Percentiles rank a stretch among this genome's conserved stretches.
Evolutionary conservation across 768 basidiomycete species (phyloP).

Genomic region (Guyanaporus albipodus): DNA sequence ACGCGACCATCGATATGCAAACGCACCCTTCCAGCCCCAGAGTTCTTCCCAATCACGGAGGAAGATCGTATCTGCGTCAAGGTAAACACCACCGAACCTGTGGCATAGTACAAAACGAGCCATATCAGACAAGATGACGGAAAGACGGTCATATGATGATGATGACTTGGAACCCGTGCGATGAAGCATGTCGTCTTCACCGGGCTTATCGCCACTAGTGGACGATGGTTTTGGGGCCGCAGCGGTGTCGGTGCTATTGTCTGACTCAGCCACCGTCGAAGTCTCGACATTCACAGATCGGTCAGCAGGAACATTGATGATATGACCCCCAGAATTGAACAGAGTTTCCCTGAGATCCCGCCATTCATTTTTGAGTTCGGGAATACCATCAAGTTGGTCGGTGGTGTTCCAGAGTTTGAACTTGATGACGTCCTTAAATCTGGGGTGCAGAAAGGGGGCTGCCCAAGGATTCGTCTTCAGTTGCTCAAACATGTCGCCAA

Average conservation of each 20-base stretch:
- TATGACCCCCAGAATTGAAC: conserved; percentile 84
- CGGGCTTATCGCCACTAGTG: conserved; percentile 28
- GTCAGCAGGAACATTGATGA: conserved; percentile 58
- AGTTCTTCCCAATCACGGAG: conserved; percentile 98
- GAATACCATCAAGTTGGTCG: conserved; percentile 88
- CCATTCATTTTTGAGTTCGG: conserved; percentile 91
- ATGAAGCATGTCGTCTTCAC: conserved; percentile 59
- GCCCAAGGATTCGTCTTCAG: conserved; percentile 90
- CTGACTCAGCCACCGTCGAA: conserved; percentile 13
- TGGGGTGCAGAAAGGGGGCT: conserved; percentile 87
- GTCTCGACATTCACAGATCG: conserved; percentile 32
- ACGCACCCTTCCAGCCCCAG: conserved; percentile 95
- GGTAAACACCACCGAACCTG: conserved; percentile 93
- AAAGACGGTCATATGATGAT: conserved; percentile 83
- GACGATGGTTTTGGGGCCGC: conserved; percentile 19
- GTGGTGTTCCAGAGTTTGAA: conserved; percentile 99
- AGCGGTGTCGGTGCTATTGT: conserved; percentile 22
- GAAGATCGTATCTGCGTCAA: conserved; percentile 95
- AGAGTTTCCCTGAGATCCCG: conserved; percentile 64
- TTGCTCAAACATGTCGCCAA: conserved; percentile 76
- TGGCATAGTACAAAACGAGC: conserved; percentile 97
- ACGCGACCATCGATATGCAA: conserved; percentile 95
- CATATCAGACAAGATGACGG: conserved; percentile 94
- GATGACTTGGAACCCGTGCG: conserved; percentile 88
- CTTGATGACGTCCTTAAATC: conserved; percentile 88